Evolutionary conservation across 768 basidiomycete genomes (phyloP).

Genomic region (Trametes villosa): DNA sequence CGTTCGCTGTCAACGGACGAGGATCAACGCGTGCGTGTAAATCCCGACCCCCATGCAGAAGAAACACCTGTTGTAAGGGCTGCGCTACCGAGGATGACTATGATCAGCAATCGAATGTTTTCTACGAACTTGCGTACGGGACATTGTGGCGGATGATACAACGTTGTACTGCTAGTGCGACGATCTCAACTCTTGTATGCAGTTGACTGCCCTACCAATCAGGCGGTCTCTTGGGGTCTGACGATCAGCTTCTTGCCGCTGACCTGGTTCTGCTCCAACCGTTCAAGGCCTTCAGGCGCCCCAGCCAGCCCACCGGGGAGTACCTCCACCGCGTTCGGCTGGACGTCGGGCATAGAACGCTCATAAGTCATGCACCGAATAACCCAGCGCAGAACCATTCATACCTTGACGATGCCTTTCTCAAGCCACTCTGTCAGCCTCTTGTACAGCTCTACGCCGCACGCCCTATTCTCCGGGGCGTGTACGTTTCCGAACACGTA

Average conservation of each 20-base stretch:
- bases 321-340: slow-evolving; percentile 30
- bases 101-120: too few relatives aligned
- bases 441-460: slow-evolving; percentile 21
- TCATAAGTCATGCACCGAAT: too few relatives aligned
- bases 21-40: too few relatives aligned
- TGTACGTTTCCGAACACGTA: slow-evolving; percentile 21
- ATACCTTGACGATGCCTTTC: slow-evolving; percentile 25
- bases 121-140: too few relatives aligned
- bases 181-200: too few relatives aligned
- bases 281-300: slow-evolving; percentile 26
- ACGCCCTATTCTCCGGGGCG: slow-evolving; percentile 5
- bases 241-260: slow-evolving; percentile 34
- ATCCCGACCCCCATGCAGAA: too few relatives aligned
- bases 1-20: too few relatives aligned
- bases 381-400: background rate
- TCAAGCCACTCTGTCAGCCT: slow-evolving; percentile 21
- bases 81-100: too few relatives aligned
- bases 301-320: slow-evolving; percentile 28
- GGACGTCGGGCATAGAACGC: background rate
- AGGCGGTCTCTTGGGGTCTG: slow-evolving; percentile 30
- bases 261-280: slow-evolving; percentile 25
- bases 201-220: background rate
- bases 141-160: too few relatives aligned
- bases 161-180: too few relatives aligned
- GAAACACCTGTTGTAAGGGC: too few relatives aligned